Evolutionary conservation across 257 asterid species (phyloP).

Genomic region (Capsicum pubescens): DNA sequence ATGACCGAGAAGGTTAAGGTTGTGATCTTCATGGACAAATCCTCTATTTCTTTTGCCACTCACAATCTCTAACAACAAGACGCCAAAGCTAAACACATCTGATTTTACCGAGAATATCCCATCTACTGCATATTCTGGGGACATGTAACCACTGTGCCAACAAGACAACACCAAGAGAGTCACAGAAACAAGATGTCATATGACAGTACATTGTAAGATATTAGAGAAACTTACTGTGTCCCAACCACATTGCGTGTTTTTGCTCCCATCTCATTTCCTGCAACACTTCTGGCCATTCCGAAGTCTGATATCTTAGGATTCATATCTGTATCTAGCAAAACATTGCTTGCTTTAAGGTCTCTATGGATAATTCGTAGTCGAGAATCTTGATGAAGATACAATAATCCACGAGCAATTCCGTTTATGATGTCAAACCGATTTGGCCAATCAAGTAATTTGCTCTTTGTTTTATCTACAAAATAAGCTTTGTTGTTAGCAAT

Average conservation of each 20-base stretch:
- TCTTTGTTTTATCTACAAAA: slow-evolving; percentile 35
- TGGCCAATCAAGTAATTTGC: slow-evolving; percentile 39
- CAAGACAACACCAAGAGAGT: background rate
- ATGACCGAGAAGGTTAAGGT: slow-evolving; percentile 46
- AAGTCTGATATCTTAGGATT: slow-evolving; percentile 47
- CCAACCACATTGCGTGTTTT: slow-evolving; percentile 43
- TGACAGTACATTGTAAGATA: background rate
- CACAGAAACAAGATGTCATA: background rate
- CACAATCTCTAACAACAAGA: slow-evolving; percentile 40
- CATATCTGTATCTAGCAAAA: slow-evolving; percentile 42
- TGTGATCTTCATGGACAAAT: slow-evolving; percentile 35
- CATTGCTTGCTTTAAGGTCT: slow-evolving; percentile 47
- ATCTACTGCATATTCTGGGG: slow-evolving; percentile 44
- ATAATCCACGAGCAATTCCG: slow-evolving; percentile 46
- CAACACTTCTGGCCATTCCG: slow-evolving; percentile 42
- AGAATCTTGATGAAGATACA: slow-evolving; percentile 51
- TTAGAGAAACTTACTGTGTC: slow-evolving; percentile 37
- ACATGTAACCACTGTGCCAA: slow-evolving; percentile 43
- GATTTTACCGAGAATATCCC: slow-evolving; percentile 47
- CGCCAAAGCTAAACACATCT: slow-evolving; percentile 46
- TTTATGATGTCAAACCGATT: slow-evolving; percentile 35
- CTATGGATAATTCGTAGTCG: slow-evolving; percentile 44
- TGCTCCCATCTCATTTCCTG: slow-evolving; percentile 47
- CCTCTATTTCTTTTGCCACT: slow-evolving; percentile 40
- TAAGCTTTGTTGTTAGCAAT: background rate